These are phyloP conservation scores for Neurospora sp. DNA, from an alignment of 495 filamentous ascomycete genomes.

Conservation along the genomic window DNA sequence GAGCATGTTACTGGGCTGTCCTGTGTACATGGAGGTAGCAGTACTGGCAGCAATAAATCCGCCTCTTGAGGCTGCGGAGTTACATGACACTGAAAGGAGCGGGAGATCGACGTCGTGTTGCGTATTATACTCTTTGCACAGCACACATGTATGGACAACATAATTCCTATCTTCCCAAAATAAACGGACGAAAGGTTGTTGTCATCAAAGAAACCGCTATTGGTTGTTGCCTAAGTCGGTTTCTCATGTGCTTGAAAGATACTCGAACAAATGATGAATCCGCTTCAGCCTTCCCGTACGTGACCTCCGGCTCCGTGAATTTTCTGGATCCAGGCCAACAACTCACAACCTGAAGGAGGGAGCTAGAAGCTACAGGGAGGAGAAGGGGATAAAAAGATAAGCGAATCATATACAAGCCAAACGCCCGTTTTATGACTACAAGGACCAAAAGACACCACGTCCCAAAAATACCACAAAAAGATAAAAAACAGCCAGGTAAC, in stretches of 20 bases:
- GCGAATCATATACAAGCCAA: not conserved
- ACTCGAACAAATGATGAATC: not conserved
- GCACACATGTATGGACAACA: not conserved
- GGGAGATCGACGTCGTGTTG: not conserved
- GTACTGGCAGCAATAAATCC: not conserved
- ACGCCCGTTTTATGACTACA: not conserved
- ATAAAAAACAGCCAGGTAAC: not conserved
- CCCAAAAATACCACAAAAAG: not conserved
- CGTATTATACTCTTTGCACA: not conserved
- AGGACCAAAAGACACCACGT: not conserved
- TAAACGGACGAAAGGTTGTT: not conserved
- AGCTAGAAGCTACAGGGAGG: not conserved
- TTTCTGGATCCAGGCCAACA: not conserved
- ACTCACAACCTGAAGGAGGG: not conserved
- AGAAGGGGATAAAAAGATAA: not conserved
- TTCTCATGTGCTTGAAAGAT: not conserved
- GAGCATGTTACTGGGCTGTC: not conserved
- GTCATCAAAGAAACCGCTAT: not conserved
- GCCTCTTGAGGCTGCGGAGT: not conserved
- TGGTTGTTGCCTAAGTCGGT: not conserved
- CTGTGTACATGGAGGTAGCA: not conserved
- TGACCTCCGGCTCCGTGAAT: not conserved
- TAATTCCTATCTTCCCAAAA: not conserved
- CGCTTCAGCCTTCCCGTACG: not conserved
- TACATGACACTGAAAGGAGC: not conserved